Evolutionary conservation across 352 stramenopile species (phyloP).

Genomic region (Globisporangium barbulae): DNA sequence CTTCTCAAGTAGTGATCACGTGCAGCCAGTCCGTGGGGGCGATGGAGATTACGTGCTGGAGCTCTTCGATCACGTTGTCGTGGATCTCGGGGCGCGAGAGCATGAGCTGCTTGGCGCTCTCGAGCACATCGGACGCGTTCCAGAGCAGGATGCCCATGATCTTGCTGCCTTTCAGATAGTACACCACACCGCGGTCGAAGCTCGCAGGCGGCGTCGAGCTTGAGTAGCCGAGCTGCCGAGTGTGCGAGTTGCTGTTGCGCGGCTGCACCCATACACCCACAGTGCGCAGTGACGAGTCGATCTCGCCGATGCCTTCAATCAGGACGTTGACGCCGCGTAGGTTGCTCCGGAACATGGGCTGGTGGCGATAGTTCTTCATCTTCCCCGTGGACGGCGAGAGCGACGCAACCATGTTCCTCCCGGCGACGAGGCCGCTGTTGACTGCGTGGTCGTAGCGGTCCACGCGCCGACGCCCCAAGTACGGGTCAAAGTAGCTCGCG

Average conservation of each 20-base stretch:
- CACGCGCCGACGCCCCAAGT: conserved; percentile 82
- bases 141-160: conserved; percentile 90
- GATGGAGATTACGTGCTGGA: conserved; percentile 82
- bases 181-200: conserved; percentile 86
- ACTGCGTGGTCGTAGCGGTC: conserved; percentile 92
- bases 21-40: conserved; percentile 88
- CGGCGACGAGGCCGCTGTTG: conserved; percentile 88
- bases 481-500: conserved; percentile 89
- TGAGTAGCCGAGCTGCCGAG: not conserved
- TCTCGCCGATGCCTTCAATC: conserved; percentile 85
- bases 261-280: conserved; percentile 84
- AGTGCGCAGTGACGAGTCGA: conserved; percentile 71
- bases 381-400: conserved; percentile 33
- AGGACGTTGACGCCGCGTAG: conserved; percentile 67
- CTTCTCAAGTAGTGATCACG: conserved; percentile 41
- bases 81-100: conserved; percentile 62
- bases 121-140: conserved; percentile 86
- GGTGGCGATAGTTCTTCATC: conserved; percentile 86
- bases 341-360: conserved; percentile 86
- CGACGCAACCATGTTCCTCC: conserved; percentile 83
- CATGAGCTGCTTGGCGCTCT: conserved; percentile 84
- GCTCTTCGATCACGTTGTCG: conserved; percentile 68
- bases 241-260: conserved; percentile 18
- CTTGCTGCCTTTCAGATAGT: conserved; percentile 89
- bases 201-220: conserved; percentile 18